Evolutionary conservation across 495 filamentous ascomycete species (phyloP).

Genomic region (Xylaria castorea): DNA sequence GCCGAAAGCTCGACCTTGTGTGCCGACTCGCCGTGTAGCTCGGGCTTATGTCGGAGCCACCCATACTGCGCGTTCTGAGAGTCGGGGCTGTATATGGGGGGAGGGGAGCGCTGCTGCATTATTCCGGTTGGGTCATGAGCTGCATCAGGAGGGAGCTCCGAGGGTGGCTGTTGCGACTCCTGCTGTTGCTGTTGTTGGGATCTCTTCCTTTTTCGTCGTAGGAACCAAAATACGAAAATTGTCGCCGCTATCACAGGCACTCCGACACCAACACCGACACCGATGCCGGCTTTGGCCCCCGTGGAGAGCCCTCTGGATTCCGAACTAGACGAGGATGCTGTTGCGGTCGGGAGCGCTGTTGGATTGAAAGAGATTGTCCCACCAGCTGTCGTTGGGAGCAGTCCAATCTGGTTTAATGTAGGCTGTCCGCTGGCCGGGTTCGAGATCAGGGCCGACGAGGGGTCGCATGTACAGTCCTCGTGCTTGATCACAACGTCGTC

Average conservation of each 20-base stretch:
- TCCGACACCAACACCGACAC: slow-evolving; percentile 26
- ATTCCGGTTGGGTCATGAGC: background rate
- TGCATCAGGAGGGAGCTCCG: slow-evolving; percentile 12
- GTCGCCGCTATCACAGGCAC: slow-evolving; percentile 13
- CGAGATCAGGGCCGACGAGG: slow-evolving; percentile 30
- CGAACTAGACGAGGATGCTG: slow-evolving; percentile 3
- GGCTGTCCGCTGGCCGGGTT: slow-evolving; percentile 32
- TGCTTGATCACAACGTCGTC: slow-evolving; percentile 27
- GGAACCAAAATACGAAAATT: slow-evolving; percentile 15
- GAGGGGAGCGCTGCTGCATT: slow-evolving; percentile 21
- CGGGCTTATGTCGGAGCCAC: slow-evolving; percentile 21
- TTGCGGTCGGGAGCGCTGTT: slow-evolving; percentile 16
- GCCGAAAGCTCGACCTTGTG: slow-evolving; percentile 15
- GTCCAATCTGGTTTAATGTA: slow-evolving; percentile 22
- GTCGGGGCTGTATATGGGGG: slow-evolving; percentile 19
- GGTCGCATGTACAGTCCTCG: slow-evolving; percentile 33
- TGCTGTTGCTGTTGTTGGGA: background rate
- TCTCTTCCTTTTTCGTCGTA: slow-evolving; percentile 9
- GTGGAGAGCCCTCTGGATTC: slow-evolving; percentile 17
- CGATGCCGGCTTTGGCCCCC: slow-evolving; percentile 34
- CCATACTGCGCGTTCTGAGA: slow-evolving; percentile 15
- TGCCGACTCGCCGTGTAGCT: slow-evolving; percentile 23
- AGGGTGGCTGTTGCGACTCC: background rate
- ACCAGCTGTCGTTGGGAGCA: slow-evolving; percentile 17
- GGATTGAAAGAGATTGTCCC: slow-evolving; percentile 25